Evolutionary conservation across 371 early-diverging fungal genomes (phyloP).

Genomic region (Mortierella sp.): DNA sequence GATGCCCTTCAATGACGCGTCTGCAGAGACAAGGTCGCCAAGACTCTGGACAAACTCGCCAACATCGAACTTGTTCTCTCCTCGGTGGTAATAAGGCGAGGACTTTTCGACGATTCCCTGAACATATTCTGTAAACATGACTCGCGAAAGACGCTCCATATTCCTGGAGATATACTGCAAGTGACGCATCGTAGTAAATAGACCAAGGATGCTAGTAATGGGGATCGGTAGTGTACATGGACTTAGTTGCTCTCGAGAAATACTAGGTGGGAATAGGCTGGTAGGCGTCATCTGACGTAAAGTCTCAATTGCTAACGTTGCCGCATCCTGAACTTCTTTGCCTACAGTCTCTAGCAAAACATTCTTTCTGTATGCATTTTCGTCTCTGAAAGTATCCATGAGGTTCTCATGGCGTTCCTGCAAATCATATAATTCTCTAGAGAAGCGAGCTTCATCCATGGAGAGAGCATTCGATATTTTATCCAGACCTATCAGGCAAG

Average conservation of each 20-base stretch:
- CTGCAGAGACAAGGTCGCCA: conserved; percentile 74
- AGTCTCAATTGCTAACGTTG: conserved; percentile 64
- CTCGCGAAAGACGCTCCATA: conserved; percentile 55
- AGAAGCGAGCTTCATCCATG: conserved; percentile 17
- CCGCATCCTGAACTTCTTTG: conserved; percentile 66
- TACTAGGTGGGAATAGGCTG: conserved; percentile 47
- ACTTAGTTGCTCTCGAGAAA: conserved; percentile 48
- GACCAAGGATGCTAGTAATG: conserved; percentile 48
- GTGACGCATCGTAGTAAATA: conserved; percentile 54
- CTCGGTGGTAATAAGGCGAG: conserved; percentile 55
- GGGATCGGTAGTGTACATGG: conserved; percentile 56
- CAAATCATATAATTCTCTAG: conserved; percentile 20
- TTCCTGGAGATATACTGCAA: conserved; percentile 54
- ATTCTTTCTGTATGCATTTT: conserved; percentile 32
- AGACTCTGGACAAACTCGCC: conserved; percentile 73
- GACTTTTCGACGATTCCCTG: conserved; percentile 56
- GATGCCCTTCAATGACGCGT: conserved; percentile 67
- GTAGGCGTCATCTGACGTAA: conserved; percentile 62
- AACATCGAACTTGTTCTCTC: conserved; percentile 66
- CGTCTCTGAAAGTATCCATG: conserved; percentile 40
- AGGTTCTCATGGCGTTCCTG: conserved; percentile 34
- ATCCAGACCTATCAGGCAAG: conserved; percentile 28
- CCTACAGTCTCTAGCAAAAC: conserved; percentile 44
- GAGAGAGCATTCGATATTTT: conserved; percentile 27
- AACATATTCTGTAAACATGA: conserved; percentile 55